Evolutionary conservation across 164 flowering plant species (phyloP).

Genomic region (Paratinospora sagittata): DNA sequence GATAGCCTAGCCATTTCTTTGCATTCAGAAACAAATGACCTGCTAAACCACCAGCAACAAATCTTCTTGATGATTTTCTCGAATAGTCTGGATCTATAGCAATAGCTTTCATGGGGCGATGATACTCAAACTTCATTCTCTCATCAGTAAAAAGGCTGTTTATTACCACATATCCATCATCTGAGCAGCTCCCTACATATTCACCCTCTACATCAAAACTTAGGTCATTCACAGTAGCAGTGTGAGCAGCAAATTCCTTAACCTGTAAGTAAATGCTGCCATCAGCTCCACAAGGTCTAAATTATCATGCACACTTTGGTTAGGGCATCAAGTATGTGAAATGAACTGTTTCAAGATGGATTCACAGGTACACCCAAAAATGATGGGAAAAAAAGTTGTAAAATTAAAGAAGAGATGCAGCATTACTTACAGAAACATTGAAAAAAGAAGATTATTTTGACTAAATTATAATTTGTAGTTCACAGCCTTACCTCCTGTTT

Average conservation of each 20-base stretch:
- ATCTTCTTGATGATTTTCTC: constrained; percentile 73
- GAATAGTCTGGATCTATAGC: constrained; percentile 89
- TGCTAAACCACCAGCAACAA: constrained; percentile 96
- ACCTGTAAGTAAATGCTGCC: constrained; percentile 39
- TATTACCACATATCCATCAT: constrained; percentile 92
- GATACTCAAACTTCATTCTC: constrained; percentile 81
- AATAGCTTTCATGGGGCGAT: constrained; percentile 95
- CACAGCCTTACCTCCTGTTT: background rate
- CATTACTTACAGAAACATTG: background rate
- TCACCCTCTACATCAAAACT: constrained; percentile 95
- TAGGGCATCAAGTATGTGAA: background rate
- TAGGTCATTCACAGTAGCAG: constrained; percentile 84
- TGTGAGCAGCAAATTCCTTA: constrained; percentile 77
- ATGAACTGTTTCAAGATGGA: background rate
- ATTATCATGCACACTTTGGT: background rate
- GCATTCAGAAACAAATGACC: constrained; percentile 74
- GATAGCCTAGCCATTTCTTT: constrained; percentile 87
- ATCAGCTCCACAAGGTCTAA: background rate
- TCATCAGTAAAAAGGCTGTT: constrained; percentile 88
- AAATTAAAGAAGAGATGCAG: too few relatives aligned
- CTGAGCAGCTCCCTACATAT: constrained; percentile 95
- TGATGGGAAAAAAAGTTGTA: too few relatives aligned
- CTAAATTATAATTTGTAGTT: too few relatives aligned
- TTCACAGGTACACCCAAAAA: too few relatives aligned
- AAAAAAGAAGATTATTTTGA: too few relatives aligned